Conservation (phyloP, 192 early-diverging fungal species). For the Diversispora eburnea region DNA sequence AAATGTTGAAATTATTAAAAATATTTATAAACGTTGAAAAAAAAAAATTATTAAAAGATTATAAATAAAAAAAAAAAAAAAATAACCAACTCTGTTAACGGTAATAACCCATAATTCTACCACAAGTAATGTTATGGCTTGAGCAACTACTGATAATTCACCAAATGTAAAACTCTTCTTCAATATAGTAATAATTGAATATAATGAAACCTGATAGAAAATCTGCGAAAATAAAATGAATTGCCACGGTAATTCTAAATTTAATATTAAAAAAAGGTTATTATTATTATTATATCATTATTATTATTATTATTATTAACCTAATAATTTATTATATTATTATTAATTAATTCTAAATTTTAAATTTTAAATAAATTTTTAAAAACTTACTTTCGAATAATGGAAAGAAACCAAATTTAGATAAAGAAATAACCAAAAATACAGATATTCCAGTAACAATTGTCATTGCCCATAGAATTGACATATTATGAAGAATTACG, state of each 20-base stretch:
- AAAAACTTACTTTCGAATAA: conserved; percentile 25
- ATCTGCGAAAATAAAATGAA: conserved; percentile 31
- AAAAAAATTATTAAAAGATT: neutral
- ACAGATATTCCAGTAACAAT: conserved; percentile 7
- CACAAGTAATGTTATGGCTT: conserved; percentile 52
- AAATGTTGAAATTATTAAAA: neutral
- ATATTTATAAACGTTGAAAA: conserved; percentile 27
- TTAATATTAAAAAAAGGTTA: neutral
- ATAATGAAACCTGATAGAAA: conserved; percentile 37
- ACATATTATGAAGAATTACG: neutral
- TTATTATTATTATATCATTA: neutral
- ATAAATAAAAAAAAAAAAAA: neutral
- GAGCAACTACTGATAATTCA: conserved; percentile 59
- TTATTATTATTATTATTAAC: conserved; percentile 7
- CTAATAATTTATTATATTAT: conserved; percentile 31
- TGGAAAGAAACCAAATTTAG: conserved; percentile 1
- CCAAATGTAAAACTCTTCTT: conserved; percentile 63
- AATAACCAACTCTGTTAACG: conserved; percentile 36
- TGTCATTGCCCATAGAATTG: neutral
- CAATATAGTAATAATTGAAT: conserved; percentile 37
- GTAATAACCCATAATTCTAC: conserved; percentile 44
- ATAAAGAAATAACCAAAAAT: neutral
- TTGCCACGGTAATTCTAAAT: conserved; percentile 22
- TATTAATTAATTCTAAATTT: conserved; percentile 32
- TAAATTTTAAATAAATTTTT: conserved; percentile 32